Conservation (phyloP, 75 land plant species). For the Ceratopteris richardii region DNA sequence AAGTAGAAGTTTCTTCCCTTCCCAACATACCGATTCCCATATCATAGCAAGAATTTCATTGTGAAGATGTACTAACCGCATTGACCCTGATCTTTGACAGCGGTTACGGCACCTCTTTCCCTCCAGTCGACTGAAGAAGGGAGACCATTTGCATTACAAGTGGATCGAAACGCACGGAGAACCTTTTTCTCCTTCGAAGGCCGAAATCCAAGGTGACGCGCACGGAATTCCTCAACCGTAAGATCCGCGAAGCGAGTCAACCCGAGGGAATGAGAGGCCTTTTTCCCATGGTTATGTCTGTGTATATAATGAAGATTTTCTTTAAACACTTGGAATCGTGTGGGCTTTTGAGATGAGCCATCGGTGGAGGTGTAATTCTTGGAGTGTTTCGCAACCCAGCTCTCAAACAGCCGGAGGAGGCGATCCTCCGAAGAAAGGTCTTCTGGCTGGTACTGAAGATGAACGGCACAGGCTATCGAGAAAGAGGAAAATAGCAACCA, state of each 20-base stretch:
- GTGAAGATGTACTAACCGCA: constrained; percentile 17
- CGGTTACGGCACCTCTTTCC: constrained; percentile 16
- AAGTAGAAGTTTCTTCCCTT: too few species aligned
- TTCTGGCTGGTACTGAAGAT: too few species aligned
- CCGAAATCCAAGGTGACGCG: not conserved
- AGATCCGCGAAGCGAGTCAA: constrained; percentile 27
- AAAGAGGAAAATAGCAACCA: too few species aligned
- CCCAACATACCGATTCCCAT: too few species aligned
- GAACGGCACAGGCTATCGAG: too few species aligned
- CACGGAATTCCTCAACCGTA: constrained; percentile 16
- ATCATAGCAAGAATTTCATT: too few species aligned
- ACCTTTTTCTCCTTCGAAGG: too few species aligned
- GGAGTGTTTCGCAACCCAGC: constrained; percentile 31
- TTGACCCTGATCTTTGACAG: constrained; percentile 16
- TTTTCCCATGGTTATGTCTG: not conserved
- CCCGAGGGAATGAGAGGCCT: constrained; percentile 1
- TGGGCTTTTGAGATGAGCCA: not conserved
- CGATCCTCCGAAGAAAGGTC: constrained; percentile 19
- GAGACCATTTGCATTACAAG: too few species aligned
- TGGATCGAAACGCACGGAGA: too few species aligned
- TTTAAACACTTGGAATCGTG: constrained; percentile 27
- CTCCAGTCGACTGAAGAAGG: constrained; percentile 20
- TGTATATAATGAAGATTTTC: constrained; percentile 28
- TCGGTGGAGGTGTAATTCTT: not conserved
- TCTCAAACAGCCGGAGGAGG: constrained; percentile 24